Evolutionary conservation across 805 yeast genomes (phyloP).

Genomic region (Teunomyces barrocoloradensis): DNA sequence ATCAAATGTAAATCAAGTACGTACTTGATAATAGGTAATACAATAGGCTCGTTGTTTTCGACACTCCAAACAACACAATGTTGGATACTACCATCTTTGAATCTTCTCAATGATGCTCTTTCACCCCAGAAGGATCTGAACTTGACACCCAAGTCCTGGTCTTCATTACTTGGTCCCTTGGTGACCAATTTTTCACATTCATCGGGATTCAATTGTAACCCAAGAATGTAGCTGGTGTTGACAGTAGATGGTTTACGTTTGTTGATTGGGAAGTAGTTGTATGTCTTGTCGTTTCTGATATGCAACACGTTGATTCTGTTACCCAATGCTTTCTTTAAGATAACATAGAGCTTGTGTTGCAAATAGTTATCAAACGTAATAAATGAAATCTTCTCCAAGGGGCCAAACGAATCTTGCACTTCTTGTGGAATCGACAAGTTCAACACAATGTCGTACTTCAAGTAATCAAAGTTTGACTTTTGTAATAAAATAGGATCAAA

Average conservation of each 20-base stretch:
- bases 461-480: conserved; percentile 48
- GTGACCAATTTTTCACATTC: conserved; percentile 81
- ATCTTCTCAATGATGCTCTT: conserved; percentile 80
- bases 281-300: conserved; percentile 25
- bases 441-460: conserved; percentile 67
- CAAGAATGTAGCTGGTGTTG: conserved; percentile 46
- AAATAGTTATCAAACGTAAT: conserved; percentile 66
- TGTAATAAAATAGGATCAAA: conserved; percentile 75
- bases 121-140: conserved; percentile 90
- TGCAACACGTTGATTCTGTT: conserved; percentile 42
- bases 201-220: conserved; percentile 64
- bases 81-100: conserved; percentile 86
- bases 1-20: conserved; percentile 63
- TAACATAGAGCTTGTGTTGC: conserved; percentile 56
- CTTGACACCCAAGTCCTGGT: conserved; percentile 51
- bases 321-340: conserved; percentile 58
- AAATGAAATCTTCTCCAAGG: conserved; percentile 70
- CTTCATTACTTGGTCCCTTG: conserved; percentile 71
- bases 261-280: conserved; percentile 35
- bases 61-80: conserved; percentile 89
- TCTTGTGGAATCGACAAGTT: conserved; percentile 48
- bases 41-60: conserved; percentile 55
- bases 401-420: conserved; percentile 52
- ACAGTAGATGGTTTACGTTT: conserved; percentile 52
- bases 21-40: conserved; percentile 61